Conservation (phyloP, 768 basidiomycete species). For the Exsudoporus frostii region DNA sequence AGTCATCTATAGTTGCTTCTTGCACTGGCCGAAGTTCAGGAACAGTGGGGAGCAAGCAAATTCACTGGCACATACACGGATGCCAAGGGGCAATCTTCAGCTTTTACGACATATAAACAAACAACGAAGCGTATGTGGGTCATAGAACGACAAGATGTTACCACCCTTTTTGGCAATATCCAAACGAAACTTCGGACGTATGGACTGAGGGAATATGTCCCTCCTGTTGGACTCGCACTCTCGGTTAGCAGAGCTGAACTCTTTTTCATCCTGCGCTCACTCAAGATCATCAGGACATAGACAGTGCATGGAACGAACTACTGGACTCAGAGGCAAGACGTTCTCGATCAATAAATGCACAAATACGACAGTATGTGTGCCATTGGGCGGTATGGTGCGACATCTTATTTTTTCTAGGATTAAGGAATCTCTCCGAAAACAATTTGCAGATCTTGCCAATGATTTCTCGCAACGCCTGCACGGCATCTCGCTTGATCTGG, state of each 20-base stretch:
- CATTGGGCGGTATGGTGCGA: not conserved
- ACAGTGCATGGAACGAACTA: slow-evolving; percentile 71
- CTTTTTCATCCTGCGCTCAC: slow-evolving; percentile 7
- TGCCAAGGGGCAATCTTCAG: slow-evolving; percentile 71
- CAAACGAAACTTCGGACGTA: slow-evolving; percentile 94
- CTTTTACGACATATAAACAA: slow-evolving; percentile 79
- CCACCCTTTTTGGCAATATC: slow-evolving; percentile 86
- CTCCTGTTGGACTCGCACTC: slow-evolving; percentile 65
- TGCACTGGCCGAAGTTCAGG: slow-evolving; percentile 63
- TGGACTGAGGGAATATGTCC: slow-evolving; percentile 78
- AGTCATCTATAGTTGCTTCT: slow-evolving; percentile 53
- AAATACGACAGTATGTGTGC: slow-evolving; percentile 76
- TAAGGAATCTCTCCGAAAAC: slow-evolving; percentile 74
- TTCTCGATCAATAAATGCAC: slow-evolving; percentile 81
- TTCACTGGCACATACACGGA: slow-evolving; percentile 78
- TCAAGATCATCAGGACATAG: slow-evolving; percentile 54
- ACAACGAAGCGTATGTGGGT: slow-evolving; percentile 86
- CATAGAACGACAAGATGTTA: slow-evolving; percentile 83
- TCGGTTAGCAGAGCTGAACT: slow-evolving; percentile 36
- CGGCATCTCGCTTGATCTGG: slow-evolving; percentile 65
- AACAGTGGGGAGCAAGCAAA: slow-evolving; percentile 61
- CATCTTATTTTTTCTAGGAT: slow-evolving; percentile 48
- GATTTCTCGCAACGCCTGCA: slow-evolving; percentile 69
- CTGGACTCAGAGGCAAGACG: slow-evolving; percentile 71
- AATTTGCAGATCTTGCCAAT: slow-evolving; percentile 76